phyloP scores from a whole-genome alignment of 352 stramenopile genomes.

The Pythium dissimile region DNA sequence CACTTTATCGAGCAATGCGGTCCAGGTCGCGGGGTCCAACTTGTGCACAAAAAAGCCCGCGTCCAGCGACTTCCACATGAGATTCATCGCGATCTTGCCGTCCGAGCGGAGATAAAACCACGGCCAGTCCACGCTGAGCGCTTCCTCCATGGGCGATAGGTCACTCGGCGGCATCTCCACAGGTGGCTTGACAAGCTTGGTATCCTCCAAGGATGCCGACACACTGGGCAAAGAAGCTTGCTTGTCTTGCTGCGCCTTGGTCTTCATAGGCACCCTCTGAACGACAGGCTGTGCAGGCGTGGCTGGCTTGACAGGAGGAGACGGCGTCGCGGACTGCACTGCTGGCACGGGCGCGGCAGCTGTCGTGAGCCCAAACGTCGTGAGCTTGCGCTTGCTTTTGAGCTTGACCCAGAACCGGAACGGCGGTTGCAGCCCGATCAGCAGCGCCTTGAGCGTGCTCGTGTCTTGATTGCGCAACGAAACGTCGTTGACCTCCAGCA shows the following conservation, averaged over 20 bases:
- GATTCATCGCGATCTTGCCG: conserved; percentile 82
- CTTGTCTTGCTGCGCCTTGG: neutral
- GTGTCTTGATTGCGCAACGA: conserved; percentile 30
- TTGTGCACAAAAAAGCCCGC: conserved; percentile 58
- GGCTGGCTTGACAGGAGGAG: neutral
- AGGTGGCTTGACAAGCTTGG: too few relatives aligned
- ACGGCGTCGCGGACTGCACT: neutral
- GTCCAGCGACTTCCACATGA: conserved; percentile 74
- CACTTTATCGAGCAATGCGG: conserved; percentile 10
- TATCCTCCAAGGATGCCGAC: too few relatives aligned
- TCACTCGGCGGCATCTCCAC: too few relatives aligned
- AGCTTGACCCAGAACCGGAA: conserved; percentile 55
- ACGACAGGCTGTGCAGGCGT: conserved; percentile 2
- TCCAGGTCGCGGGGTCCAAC: conserved; percentile 16
- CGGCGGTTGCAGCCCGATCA: conserved; percentile 32
- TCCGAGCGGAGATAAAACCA: conserved; percentile 80
- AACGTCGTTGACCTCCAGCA: conserved; percentile 61
- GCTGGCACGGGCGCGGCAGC: neutral
- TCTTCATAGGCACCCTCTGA: neutral
- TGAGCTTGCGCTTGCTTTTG: conserved; percentile 33
- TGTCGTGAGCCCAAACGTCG: neutral
- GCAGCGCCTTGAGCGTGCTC: conserved; percentile 30
- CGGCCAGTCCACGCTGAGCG: conserved; percentile 61
- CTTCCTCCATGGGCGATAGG: conserved; percentile 22
- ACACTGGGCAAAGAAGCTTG: too few relatives aligned